phyloP scores from a whole-genome alignment of 148 eudicot genomes.

The Euryodendron excelsum region DNA sequence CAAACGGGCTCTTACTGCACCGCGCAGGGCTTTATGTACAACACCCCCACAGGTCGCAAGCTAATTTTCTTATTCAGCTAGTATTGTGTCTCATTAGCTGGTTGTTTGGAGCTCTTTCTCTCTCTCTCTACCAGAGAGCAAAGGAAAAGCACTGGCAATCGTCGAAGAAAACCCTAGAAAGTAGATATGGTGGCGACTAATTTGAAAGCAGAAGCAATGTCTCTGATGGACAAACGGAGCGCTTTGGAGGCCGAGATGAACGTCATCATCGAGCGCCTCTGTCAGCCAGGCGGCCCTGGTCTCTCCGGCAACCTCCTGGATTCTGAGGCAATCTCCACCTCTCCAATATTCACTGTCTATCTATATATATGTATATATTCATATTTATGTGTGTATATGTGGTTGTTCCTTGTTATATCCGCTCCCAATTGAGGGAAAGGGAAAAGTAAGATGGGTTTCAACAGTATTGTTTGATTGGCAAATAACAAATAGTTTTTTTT shows the following conservation, averaged over 20 bases:
- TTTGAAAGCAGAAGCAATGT: conserved; percentile 72
- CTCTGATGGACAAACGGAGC: conserved; percentile 62
- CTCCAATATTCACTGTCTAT: neutral
- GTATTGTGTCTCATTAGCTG: too few species aligned
- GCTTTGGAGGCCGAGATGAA: conserved; percentile 72
- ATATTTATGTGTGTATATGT: neutral
- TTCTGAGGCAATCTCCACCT: conserved; percentile 42
- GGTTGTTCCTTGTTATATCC: neutral
- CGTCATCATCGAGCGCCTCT: conserved; percentile 64
- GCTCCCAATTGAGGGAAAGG: neutral
- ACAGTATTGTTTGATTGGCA: neutral
- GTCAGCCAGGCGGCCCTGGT: conserved; percentile 72
- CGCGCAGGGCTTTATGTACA: too few species aligned
- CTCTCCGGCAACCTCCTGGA: conserved; percentile 76
- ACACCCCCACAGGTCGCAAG: too few species aligned
- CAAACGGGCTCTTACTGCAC: too few species aligned
- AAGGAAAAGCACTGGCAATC: too few species aligned
- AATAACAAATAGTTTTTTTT: too few species aligned
- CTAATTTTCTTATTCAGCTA: too few species aligned
- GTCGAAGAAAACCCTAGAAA: neutral
- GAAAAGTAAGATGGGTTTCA: neutral
- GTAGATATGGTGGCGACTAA: conserved; percentile 68
- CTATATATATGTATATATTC: neutral
- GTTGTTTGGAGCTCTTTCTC: too few species aligned
- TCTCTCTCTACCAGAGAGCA: neutral